Conservation (phyloP, 2,329 filamentous ascomycete genomes). For the Trichophyton benhamiae region DNA sequence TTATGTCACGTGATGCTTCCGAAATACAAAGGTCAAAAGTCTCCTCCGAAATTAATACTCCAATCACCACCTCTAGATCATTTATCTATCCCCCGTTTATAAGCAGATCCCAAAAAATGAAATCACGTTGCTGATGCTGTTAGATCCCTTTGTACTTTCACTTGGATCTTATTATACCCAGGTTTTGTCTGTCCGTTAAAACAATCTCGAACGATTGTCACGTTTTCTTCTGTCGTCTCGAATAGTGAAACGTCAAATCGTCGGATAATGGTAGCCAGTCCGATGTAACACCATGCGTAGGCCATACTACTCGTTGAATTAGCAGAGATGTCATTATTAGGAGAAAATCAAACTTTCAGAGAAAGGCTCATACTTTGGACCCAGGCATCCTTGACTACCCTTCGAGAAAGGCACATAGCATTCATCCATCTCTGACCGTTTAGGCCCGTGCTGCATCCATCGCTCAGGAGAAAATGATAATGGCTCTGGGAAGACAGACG, state of each 20-base stretch:
- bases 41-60: not conserved
- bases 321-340: not conserved
- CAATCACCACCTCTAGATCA: not conserved
- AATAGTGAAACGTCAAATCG: conserved; percentile 1
- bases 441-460: conserved; percentile 17
- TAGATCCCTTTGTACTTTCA: not conserved
- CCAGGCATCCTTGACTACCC: conserved; percentile 21
- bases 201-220: conserved; percentile 1
- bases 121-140: not conserved
- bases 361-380: conserved; percentile 16
- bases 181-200: conserved; percentile 1
- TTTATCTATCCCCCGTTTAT: too few relatives aligned
- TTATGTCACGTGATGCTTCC: not conserved
- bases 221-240: conserved; percentile 1
- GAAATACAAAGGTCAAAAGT: not conserved
- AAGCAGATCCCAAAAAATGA: not conserved
- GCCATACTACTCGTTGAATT: not conserved
- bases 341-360: not conserved
- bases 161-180: conserved; percentile 1
- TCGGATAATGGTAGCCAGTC: conserved; percentile 2
- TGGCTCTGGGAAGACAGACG: conserved; percentile 19
- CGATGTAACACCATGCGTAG: not conserved
- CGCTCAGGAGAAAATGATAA: conserved; percentile 21
- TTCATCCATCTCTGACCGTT: conserved; percentile 12
- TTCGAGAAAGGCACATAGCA: conserved; percentile 22